A percentile compares a stretch with the other conserved stretches of the same genome.
Conservation (phyloP, 768 basidiomycete genomes). For the Psilocybe azurescens region DNA sequence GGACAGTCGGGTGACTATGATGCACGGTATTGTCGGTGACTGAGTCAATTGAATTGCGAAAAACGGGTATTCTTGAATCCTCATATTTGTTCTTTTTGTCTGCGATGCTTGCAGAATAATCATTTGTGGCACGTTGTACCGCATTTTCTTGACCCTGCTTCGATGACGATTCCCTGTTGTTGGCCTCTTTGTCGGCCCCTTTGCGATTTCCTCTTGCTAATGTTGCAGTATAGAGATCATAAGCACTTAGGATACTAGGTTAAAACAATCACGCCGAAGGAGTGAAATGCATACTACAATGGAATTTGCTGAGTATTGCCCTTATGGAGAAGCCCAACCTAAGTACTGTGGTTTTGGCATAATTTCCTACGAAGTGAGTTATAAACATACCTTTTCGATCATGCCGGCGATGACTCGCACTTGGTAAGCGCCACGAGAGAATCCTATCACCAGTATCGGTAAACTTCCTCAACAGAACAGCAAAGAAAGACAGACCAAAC, state of each 20-base stretch:
- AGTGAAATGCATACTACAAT: constrained; percentile 5
- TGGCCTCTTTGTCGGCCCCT: neutral
- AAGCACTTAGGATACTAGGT: neutral
- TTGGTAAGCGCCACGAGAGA: constrained; percentile 55
- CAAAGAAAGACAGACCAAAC: constrained; percentile 33
- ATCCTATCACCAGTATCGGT: constrained; percentile 34
- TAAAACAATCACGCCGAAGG: neutral
- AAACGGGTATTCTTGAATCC: no score
- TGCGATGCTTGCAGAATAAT: no score
- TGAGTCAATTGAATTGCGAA: no score
- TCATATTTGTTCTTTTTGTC: no score
- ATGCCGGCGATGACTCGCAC: constrained; percentile 48
- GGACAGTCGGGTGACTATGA: no score
- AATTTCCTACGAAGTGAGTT: constrained; percentile 1
- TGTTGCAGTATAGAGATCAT: constrained; percentile 13
- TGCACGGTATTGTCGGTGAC: no score
- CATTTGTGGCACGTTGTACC: no score
- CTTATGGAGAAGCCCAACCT: constrained; percentile 48
- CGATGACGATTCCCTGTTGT: no score
- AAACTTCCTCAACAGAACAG: no score
- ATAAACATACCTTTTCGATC: constrained; percentile 28
- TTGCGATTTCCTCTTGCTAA: neutral
- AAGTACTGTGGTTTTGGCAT: no score
- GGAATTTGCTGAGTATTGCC: constrained; percentile 43
- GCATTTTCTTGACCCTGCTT: no score